Base-by-base conservation (phyloP, 495 filamentous ascomycete genomes). In the Talaromyces adpressus region DNA sequence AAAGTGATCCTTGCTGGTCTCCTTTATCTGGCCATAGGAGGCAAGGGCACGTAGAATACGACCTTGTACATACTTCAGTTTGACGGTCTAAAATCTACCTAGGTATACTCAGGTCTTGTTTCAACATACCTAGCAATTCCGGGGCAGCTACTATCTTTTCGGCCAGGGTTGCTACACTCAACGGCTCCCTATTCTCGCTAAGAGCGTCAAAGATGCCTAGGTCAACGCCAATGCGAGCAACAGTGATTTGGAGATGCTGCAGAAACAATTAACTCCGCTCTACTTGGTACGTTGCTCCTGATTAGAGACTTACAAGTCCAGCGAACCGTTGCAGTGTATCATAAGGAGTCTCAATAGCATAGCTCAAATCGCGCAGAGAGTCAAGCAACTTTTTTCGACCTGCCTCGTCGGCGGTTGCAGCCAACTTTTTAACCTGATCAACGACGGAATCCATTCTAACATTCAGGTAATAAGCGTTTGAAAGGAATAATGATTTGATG, bases 11-110 rank as follows among this genome's bases (percentile, higher is more conserved):
- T 65, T 36, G 5, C 62, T 68, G 0, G 65, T 66, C 65, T 83
- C 76, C n/a, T 65, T 63, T 45, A 83, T 70, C 16, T 71, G 62
- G 29, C 66, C 61, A 47, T 67, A 69, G 6, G 79, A 73, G 1
- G 75, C 75, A 16, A 81, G 64, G 67, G 76, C 79, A 16, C 81
- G 75, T 29, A 81, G 64, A 57, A 84, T 49, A 51, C 81, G 76
- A 39, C 72, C 77, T 80, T 45, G 7, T 30, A 30, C 29, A 6
- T 7, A 1, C 4, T 7, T 30, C 6, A 30, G 29, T 30, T 30
- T 30, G 29, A 30, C 7, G 29, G 7, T 30, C 29, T 30, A 30
- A 30, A 30, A 30, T 30, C 29, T 7, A 30, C 6, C 29, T 8
- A 3, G 8, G 47, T 45, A 8, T 16, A 16, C 57, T 52, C 34